Conservation (phyloP, 169 alveolate genomes). For the Cryptosporidium muris region DNA sequence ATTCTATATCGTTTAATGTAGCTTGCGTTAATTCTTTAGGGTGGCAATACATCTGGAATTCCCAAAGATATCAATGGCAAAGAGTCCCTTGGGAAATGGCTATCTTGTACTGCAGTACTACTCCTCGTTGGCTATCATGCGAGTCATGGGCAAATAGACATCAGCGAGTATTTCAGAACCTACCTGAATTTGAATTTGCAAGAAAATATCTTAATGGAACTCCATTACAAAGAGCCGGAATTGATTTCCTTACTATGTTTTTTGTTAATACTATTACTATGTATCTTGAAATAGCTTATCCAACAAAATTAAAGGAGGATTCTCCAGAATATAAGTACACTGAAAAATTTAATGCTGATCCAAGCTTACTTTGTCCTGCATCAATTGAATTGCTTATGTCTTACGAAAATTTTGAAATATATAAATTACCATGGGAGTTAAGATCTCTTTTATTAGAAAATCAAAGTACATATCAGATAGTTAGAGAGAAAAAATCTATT, state of each 20-base stretch:
- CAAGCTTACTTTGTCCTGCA: constrained; percentile 36
- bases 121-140: constrained; percentile 37
- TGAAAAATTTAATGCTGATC: not conserved
- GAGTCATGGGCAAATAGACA: constrained; percentile 3
- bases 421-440: not conserved
- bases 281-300: constrained; percentile 33
- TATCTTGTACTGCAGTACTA: constrained; percentile 51
- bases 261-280: constrained; percentile 24
- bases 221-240: constrained; percentile 31
- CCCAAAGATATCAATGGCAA: constrained; percentile 16
- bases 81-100: constrained; percentile 9
- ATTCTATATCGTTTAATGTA: constrained; percentile 28
- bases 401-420: not conserved
- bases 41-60: not conserved
- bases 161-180: not conserved
- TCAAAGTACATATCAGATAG: constrained; percentile 18
- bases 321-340: constrained; percentile 15
- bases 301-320: constrained; percentile 17
- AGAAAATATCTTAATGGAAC: not conserved
- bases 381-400: constrained; percentile 4
- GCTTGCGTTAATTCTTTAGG: constrained; percentile 67
- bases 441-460: not conserved
- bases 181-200: not conserved
- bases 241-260: constrained; percentile 48
- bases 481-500: constrained; percentile 19